Base-by-base conservation (phyloP, 257 asterid species). In the Primulina tabacum region DNA sequence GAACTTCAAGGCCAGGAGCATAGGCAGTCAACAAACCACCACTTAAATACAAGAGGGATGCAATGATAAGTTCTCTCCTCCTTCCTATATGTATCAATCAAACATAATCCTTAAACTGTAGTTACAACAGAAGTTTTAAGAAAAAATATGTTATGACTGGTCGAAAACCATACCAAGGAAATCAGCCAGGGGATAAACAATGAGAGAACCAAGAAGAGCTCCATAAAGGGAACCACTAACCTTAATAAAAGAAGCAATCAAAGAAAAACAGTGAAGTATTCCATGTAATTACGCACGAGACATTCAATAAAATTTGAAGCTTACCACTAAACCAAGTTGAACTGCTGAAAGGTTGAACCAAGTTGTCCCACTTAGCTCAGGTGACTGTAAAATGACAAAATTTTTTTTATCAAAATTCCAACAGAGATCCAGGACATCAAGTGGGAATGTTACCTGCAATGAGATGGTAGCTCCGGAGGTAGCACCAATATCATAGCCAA, bases 161-260 rank as follows among this genome's bases (percentile, higher is more conserved):
- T 71, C 43, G 38, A 61, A 78, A 68, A 30, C 53, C 76, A 35
- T 89, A 93, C 99, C 99, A 11, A 93, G 92, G 85, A 89, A 90
- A 89, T 93, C 99, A 61, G 99, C 83, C 38, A 93, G 21, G 33
- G 97, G 92, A 76, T 80, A 93, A 52, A 84, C 96, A 70, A 85
- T 80, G 76, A 89, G 80, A 68, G 97, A 93, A 72, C 97, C 97
- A 65, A 87, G 75, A 80, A 93, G 95, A 80, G 99, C 99, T 82
- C 99, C 99, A 81, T 93, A 93, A 34, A 93, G 99, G 76, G 99
- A 93, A 38, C 99, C 97, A 28, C 99, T 93, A 65, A 93, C 99
- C 99, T 93, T 77, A 64, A 80, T 69, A 70, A 69, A 37, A 37
- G 64, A 68, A 62, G 60, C 81, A 75, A 67, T 20, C 26, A 77